A percentile compares a stretch with the other conserved stretches of the same genome.
phyloP scores from a whole-genome alignment of 495 filamentous ascomycete genomes.

The Amphirosellinia nigrospora region DNA sequence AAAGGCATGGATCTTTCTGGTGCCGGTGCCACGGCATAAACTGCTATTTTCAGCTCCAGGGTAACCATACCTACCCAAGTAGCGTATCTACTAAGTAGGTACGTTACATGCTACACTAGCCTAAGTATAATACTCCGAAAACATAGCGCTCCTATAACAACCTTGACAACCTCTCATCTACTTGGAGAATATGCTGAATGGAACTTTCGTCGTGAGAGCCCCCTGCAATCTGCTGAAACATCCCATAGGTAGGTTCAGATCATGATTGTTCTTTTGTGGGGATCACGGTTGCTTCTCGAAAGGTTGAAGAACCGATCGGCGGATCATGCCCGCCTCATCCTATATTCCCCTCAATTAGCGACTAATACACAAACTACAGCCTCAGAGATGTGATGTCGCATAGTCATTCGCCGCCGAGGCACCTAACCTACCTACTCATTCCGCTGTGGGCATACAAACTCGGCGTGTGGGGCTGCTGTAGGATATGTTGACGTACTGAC shows the following conservation, averaged over 20 bases:
- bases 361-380: background rate
- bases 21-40: conserved; percentile 15
- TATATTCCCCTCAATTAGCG: background rate
- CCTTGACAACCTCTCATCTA: background rate
- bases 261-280: conserved; percentile 8
- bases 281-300: conserved; percentile 5
- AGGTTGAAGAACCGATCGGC: conserved; percentile 13
- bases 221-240: conserved; percentile 17
- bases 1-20: conserved; percentile 6
- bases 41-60: conserved; percentile 21
- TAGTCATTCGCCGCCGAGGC: background rate
- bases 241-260: background rate
- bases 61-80: no score
- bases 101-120: background rate
- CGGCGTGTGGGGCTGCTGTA: background rate
- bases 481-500: background rate
- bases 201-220: background rate
- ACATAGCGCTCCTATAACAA: background rate
- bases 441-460: background rate
- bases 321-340: background rate
- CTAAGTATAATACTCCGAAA: conserved; percentile 16
- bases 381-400: background rate
- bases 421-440: no score
- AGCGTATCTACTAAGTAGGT: no score
- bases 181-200: background rate